phyloP scores from a whole-genome alignment of 257 asterid genomes.

The Solanum appendiculatum region DNA sequence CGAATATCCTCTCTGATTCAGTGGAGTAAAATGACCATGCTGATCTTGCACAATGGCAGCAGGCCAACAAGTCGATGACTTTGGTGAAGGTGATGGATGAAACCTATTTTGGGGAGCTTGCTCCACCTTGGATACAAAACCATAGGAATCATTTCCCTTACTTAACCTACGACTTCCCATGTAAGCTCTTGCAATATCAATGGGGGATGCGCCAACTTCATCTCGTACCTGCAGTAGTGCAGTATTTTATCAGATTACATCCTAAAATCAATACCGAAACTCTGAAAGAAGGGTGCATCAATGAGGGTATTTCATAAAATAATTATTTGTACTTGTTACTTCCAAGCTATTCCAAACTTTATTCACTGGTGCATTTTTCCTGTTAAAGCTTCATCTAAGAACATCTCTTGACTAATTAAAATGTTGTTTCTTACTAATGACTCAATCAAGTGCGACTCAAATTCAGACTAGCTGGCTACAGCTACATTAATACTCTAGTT shows the following conservation, averaged over 20 bases:
- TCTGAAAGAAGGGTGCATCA: neutral
- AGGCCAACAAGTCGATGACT: constrained; percentile 74
- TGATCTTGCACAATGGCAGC: constrained; percentile 55
- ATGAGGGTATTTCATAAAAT: neutral
- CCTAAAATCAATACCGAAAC: neutral
- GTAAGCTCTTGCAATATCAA: constrained; percentile 88
- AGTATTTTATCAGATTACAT: neutral
- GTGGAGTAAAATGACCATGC: constrained; percentile 51
- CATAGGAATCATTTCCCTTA: constrained; percentile 28
- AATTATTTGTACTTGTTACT: neutral
- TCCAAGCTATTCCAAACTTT: neutral
- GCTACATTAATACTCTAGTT: neutral
- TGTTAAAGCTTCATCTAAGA: neutral
- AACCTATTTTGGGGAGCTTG: constrained; percentile 34
- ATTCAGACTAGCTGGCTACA: neutral
- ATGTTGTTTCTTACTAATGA: neutral
- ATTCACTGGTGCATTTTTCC: neutral
- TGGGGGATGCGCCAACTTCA: constrained; percentile 70
- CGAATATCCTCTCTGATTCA: constrained; percentile 49
- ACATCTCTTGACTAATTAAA: neutral
- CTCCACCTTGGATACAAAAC: constrained; percentile 24
- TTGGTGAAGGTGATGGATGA: constrained; percentile 48
- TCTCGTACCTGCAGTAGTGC: constrained; percentile 41
- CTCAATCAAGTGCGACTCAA: neutral
- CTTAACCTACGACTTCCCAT: constrained; percentile 69